Evolutionary conservation across 2,329 filamentous ascomycete genomes (phyloP).

Genomic region (Penicillium aurantiogriseum): DNA sequence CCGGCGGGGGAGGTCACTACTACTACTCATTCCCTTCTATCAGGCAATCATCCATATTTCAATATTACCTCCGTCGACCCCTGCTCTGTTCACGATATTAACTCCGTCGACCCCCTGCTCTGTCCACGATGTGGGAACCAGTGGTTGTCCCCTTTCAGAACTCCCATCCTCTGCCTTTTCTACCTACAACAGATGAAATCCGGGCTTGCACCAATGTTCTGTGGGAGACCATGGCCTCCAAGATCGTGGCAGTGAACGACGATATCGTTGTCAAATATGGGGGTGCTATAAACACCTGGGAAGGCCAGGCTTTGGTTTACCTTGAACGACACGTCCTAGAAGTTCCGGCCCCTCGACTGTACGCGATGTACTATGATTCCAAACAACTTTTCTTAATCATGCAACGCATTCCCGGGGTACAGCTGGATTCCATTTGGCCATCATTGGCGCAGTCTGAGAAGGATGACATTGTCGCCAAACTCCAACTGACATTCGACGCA

Average conservation of each 20-base stretch:
- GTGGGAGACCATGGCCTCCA: conserved; percentile 13
- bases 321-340: conserved; percentile 30
- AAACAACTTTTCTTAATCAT: conserved; percentile 28
- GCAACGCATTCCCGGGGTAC: conserved; percentile 26
- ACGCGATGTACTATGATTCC: conserved; percentile 30
- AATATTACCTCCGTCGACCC: too few species aligned
- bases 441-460: conserved; percentile 27
- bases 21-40: too few species aligned
- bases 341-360: conserved; percentile 31
- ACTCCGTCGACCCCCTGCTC: too few species aligned
- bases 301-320: conserved; percentile 25
- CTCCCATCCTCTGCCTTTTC: too few species aligned
- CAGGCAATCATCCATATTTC: too few species aligned
- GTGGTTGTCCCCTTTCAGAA: too few species aligned
- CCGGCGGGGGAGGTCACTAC: too few species aligned
- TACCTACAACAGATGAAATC: conserved; percentile 29
- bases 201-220: conserved; percentile 28
- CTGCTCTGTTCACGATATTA: too few species aligned
- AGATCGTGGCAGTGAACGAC: conserved; percentile 28
- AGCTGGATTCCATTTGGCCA: conserved; percentile 24
- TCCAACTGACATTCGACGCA: conserved; percentile 21
- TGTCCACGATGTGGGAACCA: too few species aligned
- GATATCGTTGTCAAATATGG: conserved; percentile 31
- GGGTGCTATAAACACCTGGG: conserved; percentile 1
- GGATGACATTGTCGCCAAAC: conserved; percentile 28